Evolutionary conservation across 208 protist species (phyloP).

Genomic region (Histomonas meleagridis): DNA sequence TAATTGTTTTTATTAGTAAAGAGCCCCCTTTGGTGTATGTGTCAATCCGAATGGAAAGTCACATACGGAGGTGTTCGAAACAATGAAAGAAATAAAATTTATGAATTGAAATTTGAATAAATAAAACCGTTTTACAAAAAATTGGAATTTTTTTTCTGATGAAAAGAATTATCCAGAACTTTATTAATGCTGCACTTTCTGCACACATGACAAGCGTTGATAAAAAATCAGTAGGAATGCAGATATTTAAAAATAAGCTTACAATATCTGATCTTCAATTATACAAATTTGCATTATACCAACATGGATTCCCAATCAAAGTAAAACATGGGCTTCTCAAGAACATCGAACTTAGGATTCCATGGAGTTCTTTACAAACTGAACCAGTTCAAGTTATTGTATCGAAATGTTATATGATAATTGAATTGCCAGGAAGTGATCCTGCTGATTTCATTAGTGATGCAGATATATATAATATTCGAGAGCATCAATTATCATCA

Average conservation of each 20-base stretch:
- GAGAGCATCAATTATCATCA: neutral
- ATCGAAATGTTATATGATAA: neutral
- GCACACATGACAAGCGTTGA: neutral
- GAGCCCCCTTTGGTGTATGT: too few relatives aligned
- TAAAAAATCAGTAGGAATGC: neutral
- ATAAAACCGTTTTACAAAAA: too few relatives aligned
- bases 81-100: too few relatives aligned
- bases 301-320: neutral
- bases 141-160: too few relatives aligned
- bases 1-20: too few relatives aligned
- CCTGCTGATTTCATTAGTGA: neutral
- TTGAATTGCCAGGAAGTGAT: neutral
- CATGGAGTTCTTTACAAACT: neutral
- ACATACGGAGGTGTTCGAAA: too few relatives aligned
- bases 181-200: neutral
- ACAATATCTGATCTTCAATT: neutral
- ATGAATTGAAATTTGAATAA: too few relatives aligned
- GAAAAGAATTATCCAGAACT: too few relatives aligned
- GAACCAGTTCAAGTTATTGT: neutral
- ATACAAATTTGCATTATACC: neutral
- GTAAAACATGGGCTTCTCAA: neutral
- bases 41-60: too few relatives aligned
- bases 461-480: neutral
- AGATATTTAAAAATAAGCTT: neutral
- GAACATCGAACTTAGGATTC: neutral